phyloP scores from a whole-genome alignment of 257 asterid species.

The Nicotiana otophora region DNA sequence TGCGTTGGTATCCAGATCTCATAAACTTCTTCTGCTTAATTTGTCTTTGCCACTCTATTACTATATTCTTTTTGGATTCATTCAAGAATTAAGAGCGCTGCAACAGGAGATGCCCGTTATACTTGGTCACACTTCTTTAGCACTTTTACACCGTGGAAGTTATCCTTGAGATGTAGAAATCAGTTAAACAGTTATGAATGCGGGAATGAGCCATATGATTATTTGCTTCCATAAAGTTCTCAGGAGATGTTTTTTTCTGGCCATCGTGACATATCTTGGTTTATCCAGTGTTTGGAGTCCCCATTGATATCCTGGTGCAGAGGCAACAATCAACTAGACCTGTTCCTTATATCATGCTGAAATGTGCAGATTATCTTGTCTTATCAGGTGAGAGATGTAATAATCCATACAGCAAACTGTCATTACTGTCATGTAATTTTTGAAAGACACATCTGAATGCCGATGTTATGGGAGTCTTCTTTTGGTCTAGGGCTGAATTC shows the following conservation, averaged over 20 bases:
- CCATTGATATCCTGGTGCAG: conserved; percentile 71
- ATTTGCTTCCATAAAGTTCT: neutral
- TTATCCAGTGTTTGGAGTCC: conserved; percentile 70
- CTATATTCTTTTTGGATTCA: neutral
- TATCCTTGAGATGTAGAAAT: neutral
- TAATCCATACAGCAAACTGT: neutral
- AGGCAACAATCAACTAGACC: conserved; percentile 62
- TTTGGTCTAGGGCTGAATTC: conserved; percentile 59
- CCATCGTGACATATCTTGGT: conserved; percentile 6
- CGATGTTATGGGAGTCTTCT: conserved; percentile 9
- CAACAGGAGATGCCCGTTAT: neutral
- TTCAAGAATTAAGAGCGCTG: neutral
- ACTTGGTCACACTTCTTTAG: neutral
- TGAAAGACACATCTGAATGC: neutral
- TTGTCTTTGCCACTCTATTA: neutral
- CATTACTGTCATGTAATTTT: neutral
- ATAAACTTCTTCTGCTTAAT: neutral
- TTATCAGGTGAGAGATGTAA: conserved; percentile 55
- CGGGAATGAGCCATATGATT: neutral
- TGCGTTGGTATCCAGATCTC: neutral
- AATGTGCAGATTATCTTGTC: conserved; percentile 79
- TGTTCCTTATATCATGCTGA: conserved; percentile 66
- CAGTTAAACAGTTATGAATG: neutral
- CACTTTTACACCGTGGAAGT: neutral
- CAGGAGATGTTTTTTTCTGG: conserved; percentile 3